Base-by-base conservation (phyloP, 1,284 basidiomycete genomes). In the Serendipita sp. region DNA sequence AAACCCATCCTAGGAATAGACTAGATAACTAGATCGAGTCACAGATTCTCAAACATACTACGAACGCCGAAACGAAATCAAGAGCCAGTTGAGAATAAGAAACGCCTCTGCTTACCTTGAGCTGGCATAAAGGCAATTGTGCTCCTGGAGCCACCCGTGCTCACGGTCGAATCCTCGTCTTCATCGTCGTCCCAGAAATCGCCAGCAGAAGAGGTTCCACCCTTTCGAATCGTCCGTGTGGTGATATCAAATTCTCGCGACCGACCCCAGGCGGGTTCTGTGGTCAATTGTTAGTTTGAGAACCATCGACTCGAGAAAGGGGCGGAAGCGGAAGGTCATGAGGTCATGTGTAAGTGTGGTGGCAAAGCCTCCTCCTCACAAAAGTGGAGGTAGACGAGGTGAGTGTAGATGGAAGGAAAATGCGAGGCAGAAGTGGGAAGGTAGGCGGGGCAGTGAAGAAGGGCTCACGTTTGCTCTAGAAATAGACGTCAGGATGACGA, bases 231-330 rank as follows among this genome's bases (percentile, higher is more conserved):
- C 12, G 84, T 80, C 61, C 87, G 84, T 17, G 88, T 91, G 8
- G 87, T 89, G 67, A 91, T 90, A 72, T 91, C 88, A 70, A 91
- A 91, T 71, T 91, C 88, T 45, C 88, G 53, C 0, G 53, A 58
- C 6, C 53, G 53, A 22, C 53, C 53, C 53, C 53, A 58, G 4
- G 53, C 53, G 8, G 53, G 53, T 58, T 58, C 53, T 58, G 30
- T 4, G 30, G n/a, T 22, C 0, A 29, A 29, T 49, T 49, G 29
- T 17, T 49, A 49, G 29, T 13, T 17, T n/a, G 45, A 58, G 53
- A 35, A 12, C 22, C 10, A 34, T 10, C 8, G 22, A 30, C 53
- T 30, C 32, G 53, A 34, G 22, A 4, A 58, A 26, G 17, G n/a
- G 53, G n/a, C 2, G 47, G 29, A 49, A 58, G 34, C 10, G 10